Conservation (phyloP, 192 early-diverging fungal species). For the Backusella tuberculispora region DNA sequence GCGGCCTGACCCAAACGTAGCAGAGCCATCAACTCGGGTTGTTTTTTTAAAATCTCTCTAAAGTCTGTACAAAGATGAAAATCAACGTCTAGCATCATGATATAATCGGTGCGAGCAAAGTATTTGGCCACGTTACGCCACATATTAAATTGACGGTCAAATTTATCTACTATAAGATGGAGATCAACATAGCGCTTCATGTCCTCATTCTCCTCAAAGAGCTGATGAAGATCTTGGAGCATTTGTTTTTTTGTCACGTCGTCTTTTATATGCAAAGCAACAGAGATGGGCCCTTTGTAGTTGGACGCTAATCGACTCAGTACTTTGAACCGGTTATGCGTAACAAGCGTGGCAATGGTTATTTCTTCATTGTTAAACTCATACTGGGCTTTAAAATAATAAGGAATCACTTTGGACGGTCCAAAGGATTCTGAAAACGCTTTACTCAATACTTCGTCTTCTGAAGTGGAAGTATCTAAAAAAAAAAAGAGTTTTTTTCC, state of each 20-base stretch:
- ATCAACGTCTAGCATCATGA: constrained; percentile 64
- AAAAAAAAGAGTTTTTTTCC: background rate
- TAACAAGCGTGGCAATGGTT: constrained; percentile 59
- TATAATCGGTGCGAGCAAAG: constrained; percentile 61
- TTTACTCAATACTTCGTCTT: constrained; percentile 56
- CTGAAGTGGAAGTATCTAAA: constrained; percentile 28
- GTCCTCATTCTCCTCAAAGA: constrained; percentile 48
- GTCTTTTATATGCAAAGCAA: constrained; percentile 60
- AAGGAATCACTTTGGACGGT: constrained; percentile 58
- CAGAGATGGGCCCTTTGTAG: constrained; percentile 62
- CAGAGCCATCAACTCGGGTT: constrained; percentile 44
- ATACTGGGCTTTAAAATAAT: constrained; percentile 48
- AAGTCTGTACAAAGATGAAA: constrained; percentile 64
- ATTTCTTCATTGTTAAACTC: constrained; percentile 52
- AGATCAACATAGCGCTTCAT: constrained; percentile 57
- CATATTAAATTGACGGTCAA: constrained; percentile 68
- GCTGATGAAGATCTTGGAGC: constrained; percentile 49
- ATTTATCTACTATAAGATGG: constrained; percentile 61
- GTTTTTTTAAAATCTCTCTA: constrained; percentile 40
- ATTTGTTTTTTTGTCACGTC: constrained; percentile 51
- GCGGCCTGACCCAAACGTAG: constrained; percentile 51
- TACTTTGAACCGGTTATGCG: constrained; percentile 52
- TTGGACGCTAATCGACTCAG: constrained; percentile 49
- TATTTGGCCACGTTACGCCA: constrained; percentile 67
- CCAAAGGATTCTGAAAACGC: constrained; percentile 57